phyloP scores from a whole-genome alignment of 306 rosid species.

The Begonia loranthoides region DNA sequence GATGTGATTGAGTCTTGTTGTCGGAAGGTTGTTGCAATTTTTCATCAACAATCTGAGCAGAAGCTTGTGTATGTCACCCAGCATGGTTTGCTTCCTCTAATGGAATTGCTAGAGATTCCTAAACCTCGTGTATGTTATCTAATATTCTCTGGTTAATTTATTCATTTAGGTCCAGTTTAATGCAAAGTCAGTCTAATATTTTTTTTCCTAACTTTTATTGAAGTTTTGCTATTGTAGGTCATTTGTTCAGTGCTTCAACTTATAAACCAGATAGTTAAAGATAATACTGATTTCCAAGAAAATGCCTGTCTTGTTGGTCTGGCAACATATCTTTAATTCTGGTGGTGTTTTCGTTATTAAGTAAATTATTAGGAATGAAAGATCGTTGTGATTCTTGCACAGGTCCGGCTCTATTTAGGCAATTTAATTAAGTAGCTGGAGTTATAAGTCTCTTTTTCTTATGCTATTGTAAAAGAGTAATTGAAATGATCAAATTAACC shows the following conservation, averaged over 20 bases:
- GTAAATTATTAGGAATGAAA: too few species aligned
- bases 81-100: conserved; percentile 89
- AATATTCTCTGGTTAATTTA: conserved; percentile 2
- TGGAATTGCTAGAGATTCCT: conserved; percentile 82
- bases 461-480: too few species aligned
- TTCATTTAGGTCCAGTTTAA: background rate
- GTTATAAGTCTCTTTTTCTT: too few species aligned
- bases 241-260: conserved; percentile 96
- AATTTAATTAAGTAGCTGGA: too few species aligned
- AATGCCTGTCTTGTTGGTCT: background rate
- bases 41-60: conserved; percentile 86
- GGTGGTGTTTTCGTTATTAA: too few species aligned
- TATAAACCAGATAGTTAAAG: conserved; percentile 26
- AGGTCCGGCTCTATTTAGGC: too few species aligned
- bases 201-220: background rate
- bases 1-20: conserved; percentile 76
- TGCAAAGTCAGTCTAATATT: conserved; percentile 3
- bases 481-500: too few species aligned
- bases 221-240: conserved; percentile 34
- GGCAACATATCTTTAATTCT: conserved; percentile 7
- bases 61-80: conserved; percentile 80
- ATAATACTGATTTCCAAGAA: conserved; percentile 1
- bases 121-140: conserved; percentile 65
- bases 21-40: conserved; percentile 71
- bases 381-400: too few species aligned